phyloP scores from a whole-genome alignment of 1,139 yeast species.

The Pneumocystis sp. region DNA sequence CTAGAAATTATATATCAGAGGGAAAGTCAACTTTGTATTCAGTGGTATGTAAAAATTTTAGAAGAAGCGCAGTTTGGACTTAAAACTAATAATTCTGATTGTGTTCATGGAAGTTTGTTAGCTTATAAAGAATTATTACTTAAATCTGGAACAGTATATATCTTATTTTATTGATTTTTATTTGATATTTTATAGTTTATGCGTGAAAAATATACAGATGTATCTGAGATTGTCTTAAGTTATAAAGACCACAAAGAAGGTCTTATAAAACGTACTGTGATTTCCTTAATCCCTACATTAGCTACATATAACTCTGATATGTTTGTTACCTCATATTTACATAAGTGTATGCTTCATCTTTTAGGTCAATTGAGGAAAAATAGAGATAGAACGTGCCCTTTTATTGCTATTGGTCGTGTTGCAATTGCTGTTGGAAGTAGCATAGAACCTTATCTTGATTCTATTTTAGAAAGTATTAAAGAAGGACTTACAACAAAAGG shows the following conservation, averaged over 20 bases:
- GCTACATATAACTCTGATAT: constrained; percentile 65
- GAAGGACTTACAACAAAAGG: constrained; percentile 67
- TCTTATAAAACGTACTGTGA: constrained; percentile 66
- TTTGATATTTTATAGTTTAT: constrained; percentile 28
- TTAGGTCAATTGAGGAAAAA: constrained; percentile 63
- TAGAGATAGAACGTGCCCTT: constrained; percentile 62
- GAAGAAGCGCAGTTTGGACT: constrained; percentile 45
- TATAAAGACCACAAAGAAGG: constrained; percentile 67
- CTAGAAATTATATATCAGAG: constrained; percentile 64
- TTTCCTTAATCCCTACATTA: constrained; percentile 64
- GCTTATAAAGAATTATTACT: constrained; percentile 69
- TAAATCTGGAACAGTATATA: constrained; percentile 35
- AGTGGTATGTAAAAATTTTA: constrained; percentile 60
- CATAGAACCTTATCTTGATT: constrained; percentile 77
- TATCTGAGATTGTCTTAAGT: constrained; percentile 59
- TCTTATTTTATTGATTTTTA: background rate
- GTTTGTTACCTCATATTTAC: constrained; percentile 70
- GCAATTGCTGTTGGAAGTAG: constrained; percentile 73
- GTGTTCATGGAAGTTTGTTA: constrained; percentile 70
- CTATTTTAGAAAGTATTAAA: constrained; percentile 65
- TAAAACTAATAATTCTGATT: constrained; percentile 40
- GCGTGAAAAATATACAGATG: constrained; percentile 56
- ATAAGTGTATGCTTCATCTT: constrained; percentile 63
- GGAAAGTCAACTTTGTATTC: constrained; percentile 52
- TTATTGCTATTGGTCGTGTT: constrained; percentile 73